Evolutionary conservation across 2,329 filamentous ascomycete genomes (phyloP).

Genomic region (Fusarium humuli): DNA sequence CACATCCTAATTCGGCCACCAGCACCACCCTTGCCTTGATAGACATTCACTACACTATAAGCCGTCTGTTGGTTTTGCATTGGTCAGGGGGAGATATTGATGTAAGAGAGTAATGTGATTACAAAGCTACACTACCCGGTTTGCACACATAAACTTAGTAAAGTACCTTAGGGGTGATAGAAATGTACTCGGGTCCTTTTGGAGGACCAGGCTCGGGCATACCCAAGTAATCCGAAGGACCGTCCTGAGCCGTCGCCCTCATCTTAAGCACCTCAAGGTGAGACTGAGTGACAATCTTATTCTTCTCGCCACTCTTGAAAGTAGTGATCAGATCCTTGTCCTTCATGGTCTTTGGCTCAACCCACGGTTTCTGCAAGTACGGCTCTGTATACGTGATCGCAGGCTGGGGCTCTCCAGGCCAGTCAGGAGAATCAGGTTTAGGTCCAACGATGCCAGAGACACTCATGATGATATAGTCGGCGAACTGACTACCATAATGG

Average conservation of each 20-base stretch:
- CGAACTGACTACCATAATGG: background rate
- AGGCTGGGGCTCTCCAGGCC: background rate
- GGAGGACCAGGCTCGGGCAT: constrained; percentile 1
- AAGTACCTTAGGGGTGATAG: background rate
- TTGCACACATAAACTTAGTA: background rate
- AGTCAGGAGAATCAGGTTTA: background rate
- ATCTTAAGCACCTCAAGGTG: background rate
- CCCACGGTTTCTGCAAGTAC: background rate
- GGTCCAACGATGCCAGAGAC: constrained; percentile 1
- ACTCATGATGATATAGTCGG: constrained; percentile 2
- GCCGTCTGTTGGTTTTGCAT: too few species aligned
- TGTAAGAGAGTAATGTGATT: too few species aligned
- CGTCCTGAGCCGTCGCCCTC: background rate
- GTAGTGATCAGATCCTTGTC: background rate
- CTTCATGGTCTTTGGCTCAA: background rate
- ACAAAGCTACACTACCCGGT: too few species aligned
- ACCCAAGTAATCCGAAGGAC: background rate
- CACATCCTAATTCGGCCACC: too few species aligned
- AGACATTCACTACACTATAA: too few species aligned
- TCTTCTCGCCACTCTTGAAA: background rate
- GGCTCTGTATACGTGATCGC: background rate
- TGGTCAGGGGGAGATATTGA: too few species aligned
- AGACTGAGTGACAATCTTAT: background rate
- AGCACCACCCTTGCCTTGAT: too few species aligned
- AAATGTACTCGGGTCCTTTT: background rate